A percentile compares a stretch with the other conserved stretches of the same genome.
These are phyloP conservation scores for Actinidia arguta DNA, from an alignment of 179 eudicot genomes.

Conservation along the genomic window DNA sequence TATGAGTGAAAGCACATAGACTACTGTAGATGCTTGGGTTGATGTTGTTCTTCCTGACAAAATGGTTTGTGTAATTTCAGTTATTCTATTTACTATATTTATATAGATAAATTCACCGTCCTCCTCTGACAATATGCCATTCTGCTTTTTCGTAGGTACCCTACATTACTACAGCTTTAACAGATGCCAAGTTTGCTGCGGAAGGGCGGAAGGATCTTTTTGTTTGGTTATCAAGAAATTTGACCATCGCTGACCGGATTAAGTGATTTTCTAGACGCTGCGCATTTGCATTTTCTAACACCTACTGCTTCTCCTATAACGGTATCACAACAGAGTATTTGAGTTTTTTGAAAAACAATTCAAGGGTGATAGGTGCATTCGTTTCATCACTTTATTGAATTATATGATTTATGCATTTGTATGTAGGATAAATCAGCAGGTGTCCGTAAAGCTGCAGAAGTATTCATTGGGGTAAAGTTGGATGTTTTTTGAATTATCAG, in stretches of 20 bases:
- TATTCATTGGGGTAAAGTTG: slow-evolving; percentile 75
- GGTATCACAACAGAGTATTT: slow-evolving; percentile 43
- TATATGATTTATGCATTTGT: slow-evolving; percentile 6
- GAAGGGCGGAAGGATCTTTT: slow-evolving; percentile 99
- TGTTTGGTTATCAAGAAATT: slow-evolving; percentile 93
- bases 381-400: slow-evolving; percentile 6
- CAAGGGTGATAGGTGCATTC: not conserved
- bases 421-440: slow-evolving; percentile 97
- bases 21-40: slow-evolving; percentile 85
- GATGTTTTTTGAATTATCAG: slow-evolving; percentile 90
- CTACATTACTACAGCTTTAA: slow-evolving; percentile 70
- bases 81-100: not conserved
- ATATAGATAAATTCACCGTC: not conserved
- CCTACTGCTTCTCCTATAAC: slow-evolving; percentile 83
- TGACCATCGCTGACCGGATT: slow-evolving; percentile 61
- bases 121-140: not conserved
- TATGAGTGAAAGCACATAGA: slow-evolving; percentile 91
- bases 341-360: not conserved
- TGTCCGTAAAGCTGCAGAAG: slow-evolving; percentile 97
- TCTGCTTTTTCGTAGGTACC: slow-evolving; percentile 59
- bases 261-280: slow-evolving; percentile 81
- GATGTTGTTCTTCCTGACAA: slow-evolving; percentile 97
- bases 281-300: slow-evolving; percentile 77
- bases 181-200: slow-evolving; percentile 89
- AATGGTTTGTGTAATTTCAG: slow-evolving; percentile 57